Base-by-base conservation (phyloP, 805 yeast species). In the Alloascoidea africana region DNA sequence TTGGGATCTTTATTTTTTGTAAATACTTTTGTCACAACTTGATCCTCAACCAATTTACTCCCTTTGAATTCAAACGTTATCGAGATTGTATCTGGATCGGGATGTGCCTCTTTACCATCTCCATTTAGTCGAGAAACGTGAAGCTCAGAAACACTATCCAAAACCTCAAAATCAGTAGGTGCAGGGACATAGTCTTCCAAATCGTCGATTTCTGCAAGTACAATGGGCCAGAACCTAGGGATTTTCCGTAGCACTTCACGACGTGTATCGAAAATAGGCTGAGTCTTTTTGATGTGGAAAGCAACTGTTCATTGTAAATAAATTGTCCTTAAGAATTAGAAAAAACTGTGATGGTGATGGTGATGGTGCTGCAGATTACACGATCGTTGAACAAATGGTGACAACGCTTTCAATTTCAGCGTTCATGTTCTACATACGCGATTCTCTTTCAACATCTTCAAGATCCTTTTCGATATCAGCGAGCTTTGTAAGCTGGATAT, bases 391-490 rank as follows among this genome's bases (percentile, higher is more conserved):
- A n/a, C n/a, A n/a, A n/a, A n/a, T n/a, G n/a, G n/a, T n/a, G n/a
- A n/a, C n/a, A n/a, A n/a, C n/a, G n/a, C n/a, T n/a, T n/a, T n/a
- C n/a, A n/a, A n/a, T n/a, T n/a, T n/a, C n/a, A n/a, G n/a, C n/a
- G n/a, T n/a, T n/a, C n/a, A n/a, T n/a, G n/a, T n/a, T n/a, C n/a
- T n/a, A n/a, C 30, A 8, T 23, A 23, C 30, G 30, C 30, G 30
- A 23, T n/a, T 23, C n/a, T 23, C 30, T 23, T 23, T 23, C 30
- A 8, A n/a, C 30, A 8, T 23, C n/a, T 63, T 19, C 56, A 70
- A 41, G 64, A 62, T 44, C 76, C 70, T 50, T 53, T 72, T 38
- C 62, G 69, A 18, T 23, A 8, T n/a, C 30, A 23, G 30, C 30
- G n/a, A 23, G 30, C n/a, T 23, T 23, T 64, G 69, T 4, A 59